Evolutionary conservation across 208 protist genomes (phyloP).

Genomic region (Trypanosoma boissoni): DNA sequence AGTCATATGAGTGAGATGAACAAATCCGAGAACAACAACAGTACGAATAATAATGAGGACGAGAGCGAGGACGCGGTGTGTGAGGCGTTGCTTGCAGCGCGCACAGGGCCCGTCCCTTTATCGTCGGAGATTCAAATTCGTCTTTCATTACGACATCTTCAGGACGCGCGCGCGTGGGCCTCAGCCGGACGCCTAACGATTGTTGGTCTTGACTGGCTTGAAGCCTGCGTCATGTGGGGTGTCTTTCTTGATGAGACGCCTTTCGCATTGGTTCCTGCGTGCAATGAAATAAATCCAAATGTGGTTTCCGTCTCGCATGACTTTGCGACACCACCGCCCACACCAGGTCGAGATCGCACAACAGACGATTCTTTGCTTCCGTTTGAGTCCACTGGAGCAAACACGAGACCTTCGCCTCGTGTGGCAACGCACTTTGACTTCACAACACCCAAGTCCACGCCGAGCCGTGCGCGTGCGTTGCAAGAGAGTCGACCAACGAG

Average conservation of each 20-base stretch:
- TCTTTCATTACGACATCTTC: constrained; percentile 4
- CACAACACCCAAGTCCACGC: constrained; percentile 18
- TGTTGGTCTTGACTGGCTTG: constrained; percentile 48
- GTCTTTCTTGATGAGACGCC: constrained; percentile 58
- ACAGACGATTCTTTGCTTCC: constrained; percentile 10
- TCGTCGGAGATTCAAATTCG: constrained; percentile 8
- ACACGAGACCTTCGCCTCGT: background rate
- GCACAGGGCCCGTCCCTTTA: no score
- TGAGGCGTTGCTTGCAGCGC: no score
- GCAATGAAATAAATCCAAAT: background rate
- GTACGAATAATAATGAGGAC: no score
- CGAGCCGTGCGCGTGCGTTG: no score
- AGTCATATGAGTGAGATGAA: no score
- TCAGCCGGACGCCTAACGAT: constrained; percentile 33
- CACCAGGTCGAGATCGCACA: background rate
- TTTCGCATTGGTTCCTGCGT: background rate
- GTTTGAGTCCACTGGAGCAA: constrained; percentile 7
- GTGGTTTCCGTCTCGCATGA: no score
- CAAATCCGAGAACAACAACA: no score
- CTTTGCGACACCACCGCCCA: background rate
- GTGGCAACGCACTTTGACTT: constrained; percentile 25
- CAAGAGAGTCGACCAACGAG: no score
- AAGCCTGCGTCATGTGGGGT: constrained; percentile 51
- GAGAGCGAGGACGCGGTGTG: no score
- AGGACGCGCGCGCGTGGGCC: constrained; percentile 3